A percentile compares a stretch with the other conserved stretches of the same genome.
Conservation (phyloP, 2,329 filamentous ascomycete species). For the Botryosphaeria dothidea region DNA sequence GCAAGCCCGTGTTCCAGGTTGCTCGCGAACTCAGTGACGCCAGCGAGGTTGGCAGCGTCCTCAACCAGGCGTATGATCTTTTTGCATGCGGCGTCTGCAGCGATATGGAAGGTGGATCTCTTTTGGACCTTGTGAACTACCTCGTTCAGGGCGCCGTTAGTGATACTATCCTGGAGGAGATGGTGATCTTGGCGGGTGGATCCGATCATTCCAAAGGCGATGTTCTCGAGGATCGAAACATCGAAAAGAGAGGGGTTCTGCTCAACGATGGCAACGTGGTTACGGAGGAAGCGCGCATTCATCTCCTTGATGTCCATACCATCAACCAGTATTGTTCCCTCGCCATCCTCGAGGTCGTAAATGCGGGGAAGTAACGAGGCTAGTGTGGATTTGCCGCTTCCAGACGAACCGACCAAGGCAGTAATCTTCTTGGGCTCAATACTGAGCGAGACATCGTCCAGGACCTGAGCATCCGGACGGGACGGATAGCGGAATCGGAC, state of each 20-base stretch:
- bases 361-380: slow-evolving; percentile 56
- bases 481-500: slow-evolving; percentile 46
- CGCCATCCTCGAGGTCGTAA: slow-evolving; percentile 40
- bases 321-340: slow-evolving; percentile 34
- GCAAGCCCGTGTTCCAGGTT: slow-evolving; percentile 60
- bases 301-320: slow-evolving; percentile 39
- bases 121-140: slow-evolving; percentile 37
- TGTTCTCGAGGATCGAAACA: slow-evolving; percentile 56
- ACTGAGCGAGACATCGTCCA: slow-evolving; percentile 38
- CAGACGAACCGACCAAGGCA: slow-evolving; percentile 56
- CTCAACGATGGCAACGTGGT: slow-evolving; percentile 46
- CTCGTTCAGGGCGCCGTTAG: neutral
- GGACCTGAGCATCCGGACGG: slow-evolving; percentile 39
- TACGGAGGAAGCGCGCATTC: slow-evolving; percentile 38
- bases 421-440: slow-evolving; percentile 42
- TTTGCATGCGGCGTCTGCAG: neutral
- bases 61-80: neutral
- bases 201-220: slow-evolving; percentile 48
- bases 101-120: slow-evolving; percentile 35
- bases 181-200: neutral
- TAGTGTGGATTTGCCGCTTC: slow-evolving; percentile 89
- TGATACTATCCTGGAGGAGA: neutral
- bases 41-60: neutral
- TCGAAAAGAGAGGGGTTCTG: slow-evolving; percentile 55
- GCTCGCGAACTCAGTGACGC: slow-evolving; percentile 3